These are phyloP conservation scores for Lyophyllum decastes DNA, from an alignment of 768 basidiomycete genomes.

Conservation along the genomic window DNA sequence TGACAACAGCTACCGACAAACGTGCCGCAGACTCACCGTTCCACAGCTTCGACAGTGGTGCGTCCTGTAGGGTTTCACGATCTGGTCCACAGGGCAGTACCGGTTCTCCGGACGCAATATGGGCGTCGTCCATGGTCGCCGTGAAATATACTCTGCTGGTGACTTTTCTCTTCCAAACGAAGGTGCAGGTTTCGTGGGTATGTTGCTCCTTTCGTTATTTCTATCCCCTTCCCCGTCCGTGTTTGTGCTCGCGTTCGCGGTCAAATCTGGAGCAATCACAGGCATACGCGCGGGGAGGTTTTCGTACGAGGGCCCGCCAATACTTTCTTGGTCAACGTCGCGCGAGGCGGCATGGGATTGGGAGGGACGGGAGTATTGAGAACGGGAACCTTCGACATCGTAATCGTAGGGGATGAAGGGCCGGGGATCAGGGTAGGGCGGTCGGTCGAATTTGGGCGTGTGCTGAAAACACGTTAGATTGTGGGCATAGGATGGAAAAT, in stretches of 20 bases:
- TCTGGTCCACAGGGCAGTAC: conserved; percentile 63
- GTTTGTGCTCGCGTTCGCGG: background rate
- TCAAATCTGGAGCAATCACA: background rate
- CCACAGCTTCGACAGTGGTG: conserved; percentile 86
- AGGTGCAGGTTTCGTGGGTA: conserved; percentile 8
- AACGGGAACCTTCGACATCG: conserved; percentile 2
- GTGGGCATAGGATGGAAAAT: background rate
- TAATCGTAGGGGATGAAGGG: conserved; percentile 8
- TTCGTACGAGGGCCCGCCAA: conserved; percentile 47
- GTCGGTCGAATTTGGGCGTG: conserved; percentile 25
- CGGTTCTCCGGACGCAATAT: conserved; percentile 63
- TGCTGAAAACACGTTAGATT: conserved; percentile 20
- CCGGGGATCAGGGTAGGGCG: conserved; percentile 22
- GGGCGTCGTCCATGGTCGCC: conserved; percentile 37
- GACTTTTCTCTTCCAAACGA: conserved; percentile 1
- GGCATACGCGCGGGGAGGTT: conserved; percentile 23
- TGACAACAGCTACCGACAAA: background rate
- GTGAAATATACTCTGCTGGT: conserved; percentile 22
- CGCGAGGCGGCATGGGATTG: conserved; percentile 8
- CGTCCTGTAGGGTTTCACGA: conserved; percentile 72
- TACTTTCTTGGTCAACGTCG: conserved; percentile 24
- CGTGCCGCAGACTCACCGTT: conserved; percentile 50
- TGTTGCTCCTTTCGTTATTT: background rate
- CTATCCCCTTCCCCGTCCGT: background rate
- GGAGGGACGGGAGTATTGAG: background rate